A percentile compares a stretch with the other conserved stretches of the same genome.
Evolutionary conservation across 805 yeast species (phyloP).

Genomic region (Kodamaea neixiangensis): DNA sequence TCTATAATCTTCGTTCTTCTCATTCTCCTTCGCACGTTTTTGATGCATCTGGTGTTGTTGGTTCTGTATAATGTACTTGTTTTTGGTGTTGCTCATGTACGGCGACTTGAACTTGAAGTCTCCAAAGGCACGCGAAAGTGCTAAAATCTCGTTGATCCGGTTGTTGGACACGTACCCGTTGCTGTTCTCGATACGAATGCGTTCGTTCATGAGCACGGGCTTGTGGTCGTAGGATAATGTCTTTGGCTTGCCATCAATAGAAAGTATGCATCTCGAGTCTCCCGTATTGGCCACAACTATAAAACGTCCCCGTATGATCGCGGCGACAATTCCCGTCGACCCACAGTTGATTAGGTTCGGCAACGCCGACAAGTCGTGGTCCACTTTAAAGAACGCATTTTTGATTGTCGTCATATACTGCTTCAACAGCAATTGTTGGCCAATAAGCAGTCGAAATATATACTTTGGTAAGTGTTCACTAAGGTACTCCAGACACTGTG

Average conservation of each 20-base stretch:
- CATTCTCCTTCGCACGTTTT: neutral
- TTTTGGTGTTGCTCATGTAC: constrained; percentile 29
- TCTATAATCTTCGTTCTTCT: neutral
- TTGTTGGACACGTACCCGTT: constrained; percentile 39
- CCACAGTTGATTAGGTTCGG: constrained; percentile 40
- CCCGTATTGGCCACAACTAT: constrained; percentile 72
- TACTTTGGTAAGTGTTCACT: constrained; percentile 42
- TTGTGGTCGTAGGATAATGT: constrained; percentile 48
- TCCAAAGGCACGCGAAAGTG: constrained; percentile 47
- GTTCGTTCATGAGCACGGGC: constrained; percentile 45
- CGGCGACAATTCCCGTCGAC: constrained; percentile 41
- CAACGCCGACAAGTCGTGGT: constrained; percentile 26
- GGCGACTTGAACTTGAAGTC: constrained; percentile 46
- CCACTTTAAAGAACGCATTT: constrained; percentile 40
- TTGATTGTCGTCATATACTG: constrained; percentile 25
- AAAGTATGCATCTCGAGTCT: constrained; percentile 68
- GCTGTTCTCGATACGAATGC: constrained; percentile 44
- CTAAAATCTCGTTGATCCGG: constrained; percentile 45
- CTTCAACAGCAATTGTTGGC: constrained; percentile 4
- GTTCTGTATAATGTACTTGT: constrained; percentile 32
- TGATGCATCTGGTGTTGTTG: neutral
- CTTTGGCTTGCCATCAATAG: constrained; percentile 56
- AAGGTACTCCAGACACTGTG: constrained; percentile 56
- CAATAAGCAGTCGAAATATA: constrained; percentile 33
- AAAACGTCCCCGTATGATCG: constrained; percentile 31